A percentile compares a stretch with the other conserved stretches of the same genome.
Conservation (phyloP, 2,329 filamentous ascomycete species). For the Gremmenia infestans region DNA sequence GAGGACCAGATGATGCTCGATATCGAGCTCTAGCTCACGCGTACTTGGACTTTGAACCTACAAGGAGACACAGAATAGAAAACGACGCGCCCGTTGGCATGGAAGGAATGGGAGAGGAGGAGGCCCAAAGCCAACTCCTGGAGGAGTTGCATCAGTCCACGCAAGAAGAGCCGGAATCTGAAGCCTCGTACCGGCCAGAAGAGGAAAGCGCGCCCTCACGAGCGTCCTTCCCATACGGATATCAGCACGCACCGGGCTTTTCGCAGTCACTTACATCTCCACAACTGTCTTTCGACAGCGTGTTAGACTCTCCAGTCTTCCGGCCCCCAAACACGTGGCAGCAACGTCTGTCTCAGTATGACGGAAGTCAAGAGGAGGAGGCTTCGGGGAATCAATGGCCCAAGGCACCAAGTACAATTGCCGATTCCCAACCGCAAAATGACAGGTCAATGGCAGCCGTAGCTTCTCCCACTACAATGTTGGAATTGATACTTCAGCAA, state of each 20-base stretch:
- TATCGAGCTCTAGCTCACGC: slow-evolving; percentile 29
- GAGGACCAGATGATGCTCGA: slow-evolving; percentile 28
- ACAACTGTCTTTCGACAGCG: slow-evolving; percentile 26
- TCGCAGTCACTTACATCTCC: slow-evolving; percentile 13
- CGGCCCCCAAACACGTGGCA: slow-evolving; percentile 8
- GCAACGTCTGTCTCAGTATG: not conserved
- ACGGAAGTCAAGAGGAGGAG: not conserved
- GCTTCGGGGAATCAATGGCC: slow-evolving; percentile 20
- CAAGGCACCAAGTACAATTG: slow-evolving; percentile 47
- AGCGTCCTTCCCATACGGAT: not conserved
- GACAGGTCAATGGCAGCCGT: slow-evolving; percentile 30
- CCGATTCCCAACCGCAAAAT: slow-evolving; percentile 48
- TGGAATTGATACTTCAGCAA: slow-evolving; percentile 44
- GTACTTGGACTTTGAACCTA: slow-evolving; percentile 28
- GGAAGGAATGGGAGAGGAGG: slow-evolving; percentile 36
- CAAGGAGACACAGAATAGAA: slow-evolving; percentile 34
- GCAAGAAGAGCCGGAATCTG: slow-evolving; percentile 20
- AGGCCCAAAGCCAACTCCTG: slow-evolving; percentile 32
- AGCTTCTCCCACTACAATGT: slow-evolving; percentile 45
- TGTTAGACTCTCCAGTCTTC: slow-evolving; percentile 26
- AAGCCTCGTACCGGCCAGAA: slow-evolving; percentile 21
- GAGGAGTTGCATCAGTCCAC: slow-evolving; percentile 14
- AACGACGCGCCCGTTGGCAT: slow-evolving; percentile 1
- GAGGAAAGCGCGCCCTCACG: slow-evolving; percentile 3
- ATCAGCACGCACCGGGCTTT: not conserved